Conservation (phyloP, 768 basidiomycete genomes). For the Austroboletus eburneus region DNA sequence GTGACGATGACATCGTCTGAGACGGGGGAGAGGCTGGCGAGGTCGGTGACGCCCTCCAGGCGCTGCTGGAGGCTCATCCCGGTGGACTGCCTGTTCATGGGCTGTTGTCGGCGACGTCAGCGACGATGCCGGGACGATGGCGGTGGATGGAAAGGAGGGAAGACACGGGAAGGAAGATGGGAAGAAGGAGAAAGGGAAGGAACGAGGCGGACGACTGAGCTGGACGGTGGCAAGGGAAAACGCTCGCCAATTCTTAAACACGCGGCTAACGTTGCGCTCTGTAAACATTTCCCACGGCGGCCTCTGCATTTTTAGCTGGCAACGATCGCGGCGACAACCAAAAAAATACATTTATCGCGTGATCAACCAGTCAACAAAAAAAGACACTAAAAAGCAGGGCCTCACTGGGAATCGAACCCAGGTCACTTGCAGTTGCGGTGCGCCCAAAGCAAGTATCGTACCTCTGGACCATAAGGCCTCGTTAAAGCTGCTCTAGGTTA, state of each 20-base stretch:
- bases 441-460: constrained; percentile 38
- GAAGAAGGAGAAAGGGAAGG: constrained; percentile 8
- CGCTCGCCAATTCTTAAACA: constrained; percentile 5
- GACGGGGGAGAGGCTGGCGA: constrained; percentile 58
- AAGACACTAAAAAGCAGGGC: constrained; percentile 20
- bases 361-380: no score
- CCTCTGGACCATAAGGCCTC: constrained; percentile 35
- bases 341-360: no score
- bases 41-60: constrained; percentile 70
- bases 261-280: constrained; percentile 26
- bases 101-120: neutral
- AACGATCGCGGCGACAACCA: neutral
- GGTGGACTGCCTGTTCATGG: constrained; percentile 44
- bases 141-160: constrained; percentile 5
- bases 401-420: constrained; percentile 40
- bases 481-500: fast-evolving
- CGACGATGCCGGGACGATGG: neutral
- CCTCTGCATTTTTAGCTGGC: constrained; percentile 3
- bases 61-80: constrained; percentile 53
- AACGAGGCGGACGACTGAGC: constrained; percentile 16
- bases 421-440: constrained; percentile 32
- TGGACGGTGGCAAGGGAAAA: constrained; percentile 22
- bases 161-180: constrained; percentile 3
- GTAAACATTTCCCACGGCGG: constrained; percentile 20
- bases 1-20: constrained; percentile 84